These are phyloP conservation scores for Xerocomus spinulosus DNA, from an alignment of 768 basidiomycete species.

Conservation along the genomic window DNA sequence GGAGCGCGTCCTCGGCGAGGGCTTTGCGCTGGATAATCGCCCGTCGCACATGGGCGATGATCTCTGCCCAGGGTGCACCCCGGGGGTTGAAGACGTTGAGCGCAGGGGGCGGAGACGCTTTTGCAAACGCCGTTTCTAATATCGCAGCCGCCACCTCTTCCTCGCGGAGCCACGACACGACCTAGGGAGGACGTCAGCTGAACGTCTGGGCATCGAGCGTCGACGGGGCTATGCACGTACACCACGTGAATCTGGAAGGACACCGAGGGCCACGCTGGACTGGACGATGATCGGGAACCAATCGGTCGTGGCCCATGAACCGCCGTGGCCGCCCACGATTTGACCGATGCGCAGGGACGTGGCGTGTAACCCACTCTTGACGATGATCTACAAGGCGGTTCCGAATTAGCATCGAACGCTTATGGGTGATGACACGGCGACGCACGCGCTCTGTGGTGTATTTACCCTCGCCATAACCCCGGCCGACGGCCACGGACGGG, in stretches of 20 bases:
- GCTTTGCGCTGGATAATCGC: constrained; percentile 12
- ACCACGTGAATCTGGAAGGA: constrained; percentile 27
- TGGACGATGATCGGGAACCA: constrained; percentile 38
- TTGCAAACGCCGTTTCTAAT: constrained; percentile 24
- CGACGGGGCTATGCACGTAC: constrained; percentile 23
- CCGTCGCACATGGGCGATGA: constrained; percentile 22
- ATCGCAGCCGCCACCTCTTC: constrained; percentile 35
- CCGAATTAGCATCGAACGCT: too few relatives aligned
- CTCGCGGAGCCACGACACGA: constrained; percentile 41
- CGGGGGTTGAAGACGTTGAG: constrained; percentile 40
- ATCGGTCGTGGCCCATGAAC: constrained; percentile 34
- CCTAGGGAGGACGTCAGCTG: constrained; percentile 16
- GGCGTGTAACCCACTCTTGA: constrained; percentile 33
- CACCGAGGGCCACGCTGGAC: constrained; percentile 27
- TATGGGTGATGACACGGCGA: neutral
- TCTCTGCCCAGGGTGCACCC: constrained; percentile 11
- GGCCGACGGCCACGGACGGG: constrained; percentile 32
- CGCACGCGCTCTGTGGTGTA: constrained; percentile 34
- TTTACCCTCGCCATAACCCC: constrained; percentile 47
- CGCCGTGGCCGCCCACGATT: constrained; percentile 37
- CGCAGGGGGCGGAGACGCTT: constrained; percentile 14
- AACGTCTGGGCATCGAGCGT: too few relatives aligned
- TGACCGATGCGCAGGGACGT: constrained; percentile 45
- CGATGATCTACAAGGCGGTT: constrained; percentile 34
- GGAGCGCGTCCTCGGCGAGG: constrained; percentile 12